Evolutionary conservation across 352 stramenopile species (phyloP), one percentile per base, ranked within the genome.

Genomic region (Phytophthora pinifolia): DNA sequence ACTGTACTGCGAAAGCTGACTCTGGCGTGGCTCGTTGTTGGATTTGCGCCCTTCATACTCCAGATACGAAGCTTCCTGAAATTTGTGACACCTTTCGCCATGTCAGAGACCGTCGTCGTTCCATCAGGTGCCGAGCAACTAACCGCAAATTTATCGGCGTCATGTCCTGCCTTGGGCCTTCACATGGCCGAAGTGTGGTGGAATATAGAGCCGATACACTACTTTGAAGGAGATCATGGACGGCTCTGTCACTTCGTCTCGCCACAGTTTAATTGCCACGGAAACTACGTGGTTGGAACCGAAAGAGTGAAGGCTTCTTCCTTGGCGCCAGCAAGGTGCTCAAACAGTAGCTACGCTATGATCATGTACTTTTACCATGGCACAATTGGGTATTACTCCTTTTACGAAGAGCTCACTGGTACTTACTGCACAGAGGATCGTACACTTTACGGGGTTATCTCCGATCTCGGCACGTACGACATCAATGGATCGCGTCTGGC

Each of bases 131-230:
- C 20, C 1, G 18, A 41, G 18, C 17, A 38, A 7, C 12, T 51
- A 13, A n/a, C 20, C 4, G 14, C 32, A 2, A 56, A 55, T 39
- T 14, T 67, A 9, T 37, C 22, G 1, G 29, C 41, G 13, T 12
- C 45, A 0, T 61, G 25, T 18, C 20, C 33, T 12, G n/a, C n/a
- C 9, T 7, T 20, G 13, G 58, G 42, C 0, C 14, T 66, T 9
- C 22, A 41, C 14, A 53, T 66, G 35, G 27, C 51, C 18, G 32
- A 51, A 30, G 46, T 55, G n/a, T 67, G 53, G 59, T 67, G 59
- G 53, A 67, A 63, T 43, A 55, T 64, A 13, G 29, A 54, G 14
- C 22, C 46, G 41, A 63, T 47, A 6, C 46, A 59, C 38, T 67
- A 59, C 17, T 51, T 55, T 31, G 3, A 1, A 2, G 15, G 35